Evolutionary conservation across 2,329 filamentous ascomycete species (phyloP).

Genomic region (Stachybotrys chartarum): DNA sequence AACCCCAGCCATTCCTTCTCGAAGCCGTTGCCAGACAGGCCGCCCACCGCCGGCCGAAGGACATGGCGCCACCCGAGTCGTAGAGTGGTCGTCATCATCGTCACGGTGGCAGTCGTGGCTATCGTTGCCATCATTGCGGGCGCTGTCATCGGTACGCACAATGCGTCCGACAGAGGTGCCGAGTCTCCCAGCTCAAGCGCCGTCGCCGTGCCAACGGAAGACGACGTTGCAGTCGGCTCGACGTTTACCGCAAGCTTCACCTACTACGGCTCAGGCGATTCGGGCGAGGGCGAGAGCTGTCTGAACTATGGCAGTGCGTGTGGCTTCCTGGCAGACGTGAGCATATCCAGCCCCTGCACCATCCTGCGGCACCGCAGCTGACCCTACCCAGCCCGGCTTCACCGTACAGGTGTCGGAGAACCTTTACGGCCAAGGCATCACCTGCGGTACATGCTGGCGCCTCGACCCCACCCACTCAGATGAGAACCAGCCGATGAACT

Average conservation of each 20-base stretch:
- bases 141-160: constrained; percentile 1
- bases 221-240: constrained; percentile 3
- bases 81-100: background rate
- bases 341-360: background rate
- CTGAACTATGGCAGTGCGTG: background rate
- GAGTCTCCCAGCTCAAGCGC: background rate
- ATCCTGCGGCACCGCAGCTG: background rate
- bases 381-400: constrained; percentile 1
- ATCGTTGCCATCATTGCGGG: constrained; percentile 3
- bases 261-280: constrained; percentile 1
- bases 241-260: constrained; percentile 7
- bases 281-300: background rate
- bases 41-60: background rate
- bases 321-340: constrained; percentile 1
- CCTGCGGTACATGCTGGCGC: constrained; percentile 4
- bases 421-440: constrained; percentile 1
- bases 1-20: too few species aligned
- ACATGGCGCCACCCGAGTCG: background rate
- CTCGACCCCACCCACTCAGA: background rate
- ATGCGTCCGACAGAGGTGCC: background rate
- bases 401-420: constrained; percentile 1
- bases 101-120: background rate
- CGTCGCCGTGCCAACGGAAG: background rate
- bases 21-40: background rate
- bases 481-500: background rate